phyloP scores from a whole-genome alignment of 192 early-diverging fungal genomes.

The Podila epigama region DNA sequence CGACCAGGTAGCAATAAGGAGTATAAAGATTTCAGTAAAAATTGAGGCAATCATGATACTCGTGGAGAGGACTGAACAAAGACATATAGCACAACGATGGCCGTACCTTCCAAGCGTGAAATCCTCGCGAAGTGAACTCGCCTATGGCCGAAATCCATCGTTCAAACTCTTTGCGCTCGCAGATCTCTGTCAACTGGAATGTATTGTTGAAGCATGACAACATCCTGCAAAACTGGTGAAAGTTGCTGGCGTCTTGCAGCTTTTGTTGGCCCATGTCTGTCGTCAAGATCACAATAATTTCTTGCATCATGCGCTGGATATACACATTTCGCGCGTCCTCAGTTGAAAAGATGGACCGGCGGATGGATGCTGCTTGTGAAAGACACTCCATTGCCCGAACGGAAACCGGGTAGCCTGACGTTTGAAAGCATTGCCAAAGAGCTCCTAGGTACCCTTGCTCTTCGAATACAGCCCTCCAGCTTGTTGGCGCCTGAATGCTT shows the following conservation, averaged over 20 bases:
- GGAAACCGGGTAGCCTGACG: constrained; percentile 9
- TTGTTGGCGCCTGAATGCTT: constrained; percentile 25
- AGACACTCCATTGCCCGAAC: constrained; percentile 72
- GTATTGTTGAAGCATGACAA: constrained; percentile 83
- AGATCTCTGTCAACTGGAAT: constrained; percentile 80
- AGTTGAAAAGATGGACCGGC: constrained; percentile 80
- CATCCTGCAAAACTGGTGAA: constrained; percentile 86
- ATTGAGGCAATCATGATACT: no score
- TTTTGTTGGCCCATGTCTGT: constrained; percentile 56
- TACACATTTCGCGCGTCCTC: constrained; percentile 74
- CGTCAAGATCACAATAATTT: constrained; percentile 70
- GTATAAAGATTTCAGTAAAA: no score
- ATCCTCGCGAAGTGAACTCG: constrained; percentile 70
- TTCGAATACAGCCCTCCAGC: constrained; percentile 33
- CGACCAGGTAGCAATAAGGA: no score
- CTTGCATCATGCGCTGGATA: constrained; percentile 72
- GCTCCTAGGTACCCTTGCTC: constrained; percentile 27
- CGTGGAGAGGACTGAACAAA: background rate
- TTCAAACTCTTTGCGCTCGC: constrained; percentile 66
- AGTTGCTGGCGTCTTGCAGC: constrained; percentile 78
- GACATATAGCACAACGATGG: background rate
- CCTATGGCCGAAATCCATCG: constrained; percentile 70
- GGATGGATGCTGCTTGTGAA: constrained; percentile 78
- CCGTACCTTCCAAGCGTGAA: constrained; percentile 66
- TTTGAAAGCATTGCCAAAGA: constrained; percentile 37